Conservation (phyloP, 345 rosid species). For the Brassica napus region DNA sequence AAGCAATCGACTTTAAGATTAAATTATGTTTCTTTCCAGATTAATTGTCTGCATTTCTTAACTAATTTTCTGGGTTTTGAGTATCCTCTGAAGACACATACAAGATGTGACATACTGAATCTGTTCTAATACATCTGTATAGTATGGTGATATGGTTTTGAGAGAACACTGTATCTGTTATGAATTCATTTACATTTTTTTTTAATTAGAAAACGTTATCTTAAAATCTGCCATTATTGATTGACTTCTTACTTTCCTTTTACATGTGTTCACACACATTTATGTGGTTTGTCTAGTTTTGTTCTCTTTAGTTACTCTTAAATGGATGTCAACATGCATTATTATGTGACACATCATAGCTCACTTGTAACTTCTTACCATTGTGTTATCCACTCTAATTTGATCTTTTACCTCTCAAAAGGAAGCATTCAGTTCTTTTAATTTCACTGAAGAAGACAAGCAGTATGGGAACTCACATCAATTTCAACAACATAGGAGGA, state of each 20-base stretch:
- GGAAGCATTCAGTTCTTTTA: not conserved
- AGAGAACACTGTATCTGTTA: constrained; percentile 5
- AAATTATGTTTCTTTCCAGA: not conserved
- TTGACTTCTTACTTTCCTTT: constrained; percentile 24
- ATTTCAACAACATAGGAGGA: constrained; percentile 60
- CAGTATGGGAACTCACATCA: constrained; percentile 58
- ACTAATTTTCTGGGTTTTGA: not conserved
- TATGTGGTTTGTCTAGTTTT: constrained; percentile 18
- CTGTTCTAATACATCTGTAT: constrained; percentile 5
- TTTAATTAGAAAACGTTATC: constrained; percentile 6
- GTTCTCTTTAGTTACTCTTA: not conserved
- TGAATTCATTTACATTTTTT: constrained; percentile 15
- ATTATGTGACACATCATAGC: constrained; percentile 16
- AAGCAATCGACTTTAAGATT: constrained; percentile 14
- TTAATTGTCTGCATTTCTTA: not conserved
- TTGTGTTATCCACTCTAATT: constrained; percentile 15
- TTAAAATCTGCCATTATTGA: constrained; percentile 30
- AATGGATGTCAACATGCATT: constrained; percentile 19
- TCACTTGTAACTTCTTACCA: constrained; percentile 7
- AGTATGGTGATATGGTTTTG: constrained; percentile 1
- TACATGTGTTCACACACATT: constrained; percentile 35
- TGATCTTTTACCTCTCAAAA: constrained; percentile 1
- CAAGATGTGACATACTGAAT: not conserved
- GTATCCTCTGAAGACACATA: not conserved
- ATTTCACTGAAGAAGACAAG: constrained; percentile 4